phyloP scores from a whole-genome alignment of 2,329 filamentous ascomycete species.

The Macroventuria anomochaeta region DNA sequence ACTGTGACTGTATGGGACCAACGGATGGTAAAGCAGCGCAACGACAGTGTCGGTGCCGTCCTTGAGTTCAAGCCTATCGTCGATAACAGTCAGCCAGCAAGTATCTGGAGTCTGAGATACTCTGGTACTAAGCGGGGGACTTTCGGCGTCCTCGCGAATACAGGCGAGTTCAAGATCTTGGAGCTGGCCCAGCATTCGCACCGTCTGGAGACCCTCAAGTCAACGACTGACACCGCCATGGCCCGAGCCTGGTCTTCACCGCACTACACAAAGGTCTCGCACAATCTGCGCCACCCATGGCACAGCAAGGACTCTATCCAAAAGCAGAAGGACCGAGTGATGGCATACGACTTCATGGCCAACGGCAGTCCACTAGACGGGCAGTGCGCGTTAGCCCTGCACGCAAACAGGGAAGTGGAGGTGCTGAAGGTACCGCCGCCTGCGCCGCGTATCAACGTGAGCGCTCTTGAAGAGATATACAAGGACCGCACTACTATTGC shows the following conservation, averaged over 20 bases:
- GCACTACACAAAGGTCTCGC: constrained; percentile 54
- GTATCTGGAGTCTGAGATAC: constrained; percentile 68
- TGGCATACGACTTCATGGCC: constrained; percentile 68
- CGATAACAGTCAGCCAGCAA: constrained; percentile 55
- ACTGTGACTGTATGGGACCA: constrained; percentile 81
- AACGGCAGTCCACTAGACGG: constrained; percentile 53
- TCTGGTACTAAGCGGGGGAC: constrained; percentile 64
- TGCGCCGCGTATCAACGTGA: constrained; percentile 52
- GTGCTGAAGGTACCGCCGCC: constrained; percentile 56
- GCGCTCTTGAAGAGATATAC: constrained; percentile 53
- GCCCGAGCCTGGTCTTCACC: constrained; percentile 50
- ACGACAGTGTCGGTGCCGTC: constrained; percentile 58
- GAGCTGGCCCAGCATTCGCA: constrained; percentile 61
- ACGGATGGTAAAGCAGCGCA: constrained; percentile 55
- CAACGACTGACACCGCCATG: constrained; percentile 29
- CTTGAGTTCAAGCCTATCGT: constrained; percentile 65
- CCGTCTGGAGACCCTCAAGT: constrained; percentile 28
- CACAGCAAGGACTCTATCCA: constrained; percentile 53
- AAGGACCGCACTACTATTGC: constrained; percentile 42
- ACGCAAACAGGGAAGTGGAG: constrained; percentile 59
- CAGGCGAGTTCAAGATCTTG: constrained; percentile 64
- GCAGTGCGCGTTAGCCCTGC: constrained; percentile 60
- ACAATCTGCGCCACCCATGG: constrained; percentile 53
- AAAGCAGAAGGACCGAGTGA: constrained; percentile 57
- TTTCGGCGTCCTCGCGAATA: constrained; percentile 65